A percentile compares a stretch with the other conserved stretches of the same genome.
These are phyloP conservation scores for Butyriboletus pseudospeciosus DNA, from an alignment of 1,284 basidiomycete genomes.

Conservation along the genomic window DNA sequence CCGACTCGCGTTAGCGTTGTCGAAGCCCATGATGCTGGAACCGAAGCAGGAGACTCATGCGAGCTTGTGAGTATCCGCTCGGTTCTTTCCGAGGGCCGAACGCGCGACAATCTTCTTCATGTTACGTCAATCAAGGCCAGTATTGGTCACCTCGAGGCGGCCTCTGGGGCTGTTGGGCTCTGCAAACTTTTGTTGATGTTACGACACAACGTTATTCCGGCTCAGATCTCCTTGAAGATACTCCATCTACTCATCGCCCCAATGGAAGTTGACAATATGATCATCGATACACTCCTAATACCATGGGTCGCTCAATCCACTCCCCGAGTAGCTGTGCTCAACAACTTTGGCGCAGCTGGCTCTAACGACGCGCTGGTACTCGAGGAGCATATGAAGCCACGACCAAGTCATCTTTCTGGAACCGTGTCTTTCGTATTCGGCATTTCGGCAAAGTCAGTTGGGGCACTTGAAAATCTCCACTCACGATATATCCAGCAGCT, in stretches of 20 bases:
- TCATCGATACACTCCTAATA: constrained; percentile 42
- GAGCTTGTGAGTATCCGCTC: constrained; percentile 60
- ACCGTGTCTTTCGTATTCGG: constrained; percentile 48
- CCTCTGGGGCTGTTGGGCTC: constrained; percentile 65
- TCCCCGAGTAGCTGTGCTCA: constrained; percentile 54
- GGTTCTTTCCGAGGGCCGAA: constrained; percentile 46
- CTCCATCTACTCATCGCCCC: constrained; percentile 55
- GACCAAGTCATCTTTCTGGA: not conserved
- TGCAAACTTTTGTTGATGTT: constrained; percentile 71
- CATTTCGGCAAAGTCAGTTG: constrained; percentile 54
- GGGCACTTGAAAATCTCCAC: constrained; percentile 46
- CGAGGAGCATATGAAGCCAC: constrained; percentile 42
- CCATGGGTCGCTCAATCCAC: constrained; percentile 40
- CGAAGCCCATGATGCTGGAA: constrained; percentile 71
- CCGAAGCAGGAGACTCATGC: constrained; percentile 63
- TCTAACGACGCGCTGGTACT: constrained; percentile 62
- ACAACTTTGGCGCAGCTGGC: constrained; percentile 72
- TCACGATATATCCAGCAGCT: constrained; percentile 47
- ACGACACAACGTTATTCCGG: constrained; percentile 50
- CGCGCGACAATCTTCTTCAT: constrained; percentile 49
- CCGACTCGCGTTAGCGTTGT: constrained; percentile 52
- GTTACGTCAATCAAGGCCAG: constrained; percentile 68
- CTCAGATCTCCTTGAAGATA: constrained; percentile 52
- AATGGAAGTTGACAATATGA: constrained; percentile 45
- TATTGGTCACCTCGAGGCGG: constrained; percentile 70